Evolutionary conservation across 2,329 filamentous ascomycete species (phyloP).

Genomic region (Fusarium sp.): DNA sequence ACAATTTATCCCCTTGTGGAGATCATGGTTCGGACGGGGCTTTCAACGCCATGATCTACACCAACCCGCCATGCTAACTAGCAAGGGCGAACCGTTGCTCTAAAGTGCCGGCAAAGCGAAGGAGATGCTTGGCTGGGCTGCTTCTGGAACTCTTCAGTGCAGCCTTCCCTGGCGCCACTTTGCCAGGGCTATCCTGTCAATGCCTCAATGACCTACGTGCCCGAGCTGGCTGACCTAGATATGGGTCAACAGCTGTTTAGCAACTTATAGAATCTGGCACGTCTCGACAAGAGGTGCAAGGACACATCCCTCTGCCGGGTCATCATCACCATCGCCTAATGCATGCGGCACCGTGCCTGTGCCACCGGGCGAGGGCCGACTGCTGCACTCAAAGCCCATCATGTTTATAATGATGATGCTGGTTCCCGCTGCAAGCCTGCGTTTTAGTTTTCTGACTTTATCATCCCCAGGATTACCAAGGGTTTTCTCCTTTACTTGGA

Average conservation of each 20-base stretch:
- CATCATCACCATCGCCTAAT: conserved; percentile 36
- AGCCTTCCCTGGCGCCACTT: conserved; percentile 37
- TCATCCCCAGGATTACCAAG: conserved; percentile 17
- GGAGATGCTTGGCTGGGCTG: conserved; percentile 32
- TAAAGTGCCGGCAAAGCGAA: conserved; percentile 46
- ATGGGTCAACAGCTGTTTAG: conserved; percentile 23
- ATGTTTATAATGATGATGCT: conserved; percentile 43
- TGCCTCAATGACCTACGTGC: conserved; percentile 21
- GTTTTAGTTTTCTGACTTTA: conserved; percentile 27
- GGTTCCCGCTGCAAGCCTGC: conserved; percentile 43
- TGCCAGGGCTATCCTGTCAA: conserved; percentile 32
- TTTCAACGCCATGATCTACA: conserved; percentile 50
- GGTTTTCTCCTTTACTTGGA: conserved; percentile 16
- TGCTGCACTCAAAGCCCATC: conserved; percentile 33
- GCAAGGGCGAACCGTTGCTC: conserved; percentile 44
- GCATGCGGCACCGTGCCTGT: conserved; percentile 43
- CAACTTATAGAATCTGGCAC: conserved; percentile 11
- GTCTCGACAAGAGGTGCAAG: conserved; percentile 27
- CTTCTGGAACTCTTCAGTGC: conserved; percentile 38
- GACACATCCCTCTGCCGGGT: conserved; percentile 23
- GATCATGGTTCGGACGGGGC: conserved; percentile 51
- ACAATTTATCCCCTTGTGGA: conserved; percentile 50
- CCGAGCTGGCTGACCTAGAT: conserved; percentile 22
- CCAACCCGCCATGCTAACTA: conserved; percentile 45
- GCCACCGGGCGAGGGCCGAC: conserved; percentile 34